Evolutionary conservation across 148 eudicot species (phyloP).

Genomic region (Agrostemma githago): DNA sequence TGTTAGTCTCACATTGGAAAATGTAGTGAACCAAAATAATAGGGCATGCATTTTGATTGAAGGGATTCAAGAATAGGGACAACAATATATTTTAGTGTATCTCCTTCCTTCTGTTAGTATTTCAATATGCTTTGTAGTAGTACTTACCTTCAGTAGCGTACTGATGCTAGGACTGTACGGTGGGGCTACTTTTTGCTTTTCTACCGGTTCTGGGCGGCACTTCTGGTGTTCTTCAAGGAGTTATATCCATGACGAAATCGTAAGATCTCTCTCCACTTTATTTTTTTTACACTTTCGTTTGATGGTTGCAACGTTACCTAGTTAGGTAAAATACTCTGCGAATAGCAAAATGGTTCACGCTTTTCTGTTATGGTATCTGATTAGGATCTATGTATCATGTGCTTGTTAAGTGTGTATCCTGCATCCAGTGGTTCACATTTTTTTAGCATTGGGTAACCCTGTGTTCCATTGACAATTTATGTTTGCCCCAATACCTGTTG

Average conservation of each 20-base stretch:
- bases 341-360: too few species aligned
- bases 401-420: too few species aligned
- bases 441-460: neutral
- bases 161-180: constrained; percentile 80
- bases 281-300: neutral
- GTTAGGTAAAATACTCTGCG: too few species aligned
- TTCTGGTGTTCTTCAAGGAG: constrained; percentile 82
- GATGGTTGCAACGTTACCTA: too few species aligned
- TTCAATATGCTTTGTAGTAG: constrained; percentile 9
- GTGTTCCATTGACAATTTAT: neutral
- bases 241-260: constrained; percentile 90
- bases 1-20: neutral
- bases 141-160: constrained; percentile 16
- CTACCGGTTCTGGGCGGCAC: constrained; percentile 94
- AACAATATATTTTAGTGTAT: neutral
- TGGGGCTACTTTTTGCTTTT: constrained; percentile 92
- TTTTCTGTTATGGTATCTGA: too few species aligned
- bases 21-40: neutral
- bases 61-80: neutral
- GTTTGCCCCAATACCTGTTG: neutral
- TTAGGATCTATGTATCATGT: too few species aligned
- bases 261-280: constrained; percentile 33
- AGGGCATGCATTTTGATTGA: neutral
- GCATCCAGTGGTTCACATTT: neutral
- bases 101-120: neutral